These are phyloP conservation scores for Malassezia vespertilionis DNA, from an alignment of 1,284 basidiomycete genomes.

Conservation along the genomic window DNA sequence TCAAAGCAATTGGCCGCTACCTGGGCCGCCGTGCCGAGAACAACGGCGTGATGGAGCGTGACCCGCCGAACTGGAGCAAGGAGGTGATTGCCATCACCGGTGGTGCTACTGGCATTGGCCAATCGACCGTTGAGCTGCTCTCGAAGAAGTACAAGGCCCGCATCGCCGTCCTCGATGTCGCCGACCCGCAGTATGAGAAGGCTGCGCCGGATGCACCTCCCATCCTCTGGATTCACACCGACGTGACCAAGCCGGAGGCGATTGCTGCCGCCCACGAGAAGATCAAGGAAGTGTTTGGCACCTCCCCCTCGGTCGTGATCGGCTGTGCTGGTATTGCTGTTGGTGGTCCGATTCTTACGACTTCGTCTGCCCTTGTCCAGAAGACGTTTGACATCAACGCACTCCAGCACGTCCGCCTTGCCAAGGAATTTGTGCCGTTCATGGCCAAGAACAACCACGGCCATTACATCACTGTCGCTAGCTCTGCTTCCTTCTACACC, in stretches of 20 bases:
- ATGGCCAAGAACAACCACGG: constrained; percentile 41
- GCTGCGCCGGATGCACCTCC: constrained; percentile 29
- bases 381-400: constrained; percentile 39
- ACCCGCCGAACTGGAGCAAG: constrained; percentile 31
- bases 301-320: constrained; percentile 25
- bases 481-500: constrained; percentile 29
- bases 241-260: constrained; percentile 31
- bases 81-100: constrained; percentile 44
- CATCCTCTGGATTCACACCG: constrained; percentile 42
- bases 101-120: constrained; percentile 42
- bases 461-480: constrained; percentile 38
- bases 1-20: constrained; percentile 24
- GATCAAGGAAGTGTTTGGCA: constrained; percentile 31
- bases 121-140: constrained; percentile 35
- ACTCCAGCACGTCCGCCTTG: constrained; percentile 33
- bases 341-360: constrained; percentile 31
- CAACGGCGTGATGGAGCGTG: constrained; percentile 26
- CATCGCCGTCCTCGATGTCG: constrained; percentile 42
- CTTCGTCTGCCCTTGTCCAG: constrained; percentile 21
- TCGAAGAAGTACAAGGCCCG: constrained; percentile 28
- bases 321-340: constrained; percentile 41
- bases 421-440: constrained; percentile 37
- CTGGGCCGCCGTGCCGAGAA: constrained; percentile 30
- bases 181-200: constrained; percentile 28
- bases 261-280: constrained; percentile 28